Base-by-base conservation (phyloP, 2,329 filamentous ascomycete genomes). In the Monosporascus sp. region DNA sequence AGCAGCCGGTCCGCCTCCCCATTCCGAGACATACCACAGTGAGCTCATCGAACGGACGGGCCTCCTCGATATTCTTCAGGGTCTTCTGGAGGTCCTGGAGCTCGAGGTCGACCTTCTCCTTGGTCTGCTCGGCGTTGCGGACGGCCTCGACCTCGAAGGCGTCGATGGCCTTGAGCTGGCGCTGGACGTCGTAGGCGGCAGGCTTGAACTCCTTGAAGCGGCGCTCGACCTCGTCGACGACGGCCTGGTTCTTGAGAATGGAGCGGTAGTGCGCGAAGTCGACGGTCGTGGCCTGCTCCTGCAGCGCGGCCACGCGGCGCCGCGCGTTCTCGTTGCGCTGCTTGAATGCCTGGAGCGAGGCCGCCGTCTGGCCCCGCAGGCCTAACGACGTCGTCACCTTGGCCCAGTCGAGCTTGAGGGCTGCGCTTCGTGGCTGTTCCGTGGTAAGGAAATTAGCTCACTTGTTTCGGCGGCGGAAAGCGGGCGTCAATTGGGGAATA, bases 291-390 rank as follows among this genome's bases (percentile, higher is more conserved):
- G 93, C 80, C 73, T 88, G 86, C 77, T 96, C 91, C 60, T 84
- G 86, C 55, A 99, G 90, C 59, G 84, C 68, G 75, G 88, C 85
- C 58, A 99, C 83, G 79, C 93, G 93, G 81, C 94, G 93, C 78
- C 93, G 92, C 72, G 91, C 93, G 74, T 97, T 92, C 73, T 99
- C 94, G 83, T 97, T 97, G 80, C 94, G 92, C 86, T 96, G 94
- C 86, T 99, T 99, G 88, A 99, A 99, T 63, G 90, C 84, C 74
- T 93, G 88, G 59, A 99, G 91, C 59, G 93, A 88, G 68, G 87
- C 79, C 65, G 90, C 92, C 65, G 94, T 99, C 80, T 91, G 90
- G 74, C 94, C 94, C 76, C 90, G 90, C 75, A 99, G 91, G 75
- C 93, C 93, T 69, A 99, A 91, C 71, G 93, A 95, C 78, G 84